Evolutionary conservation across 441 rosid species (phyloP).

Genomic region (Gossypium davidsonii): DNA sequence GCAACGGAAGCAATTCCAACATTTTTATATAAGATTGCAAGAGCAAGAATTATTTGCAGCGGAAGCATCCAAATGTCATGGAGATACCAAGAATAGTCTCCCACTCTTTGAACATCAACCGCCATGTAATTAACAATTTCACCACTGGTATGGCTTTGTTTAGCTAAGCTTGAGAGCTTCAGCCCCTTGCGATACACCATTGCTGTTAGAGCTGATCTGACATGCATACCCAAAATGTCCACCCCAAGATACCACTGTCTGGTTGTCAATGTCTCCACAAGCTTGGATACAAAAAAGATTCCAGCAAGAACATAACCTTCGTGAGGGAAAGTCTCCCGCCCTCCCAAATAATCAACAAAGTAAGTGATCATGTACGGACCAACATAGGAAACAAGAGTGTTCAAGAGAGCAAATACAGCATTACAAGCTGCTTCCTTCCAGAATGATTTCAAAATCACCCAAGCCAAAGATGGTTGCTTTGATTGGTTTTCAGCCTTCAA

Average conservation of each 20-base stretch:
- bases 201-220: constrained; percentile 96
- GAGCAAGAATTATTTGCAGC: constrained; percentile 89
- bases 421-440: constrained; percentile 97
- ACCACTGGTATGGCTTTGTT: constrained; percentile 88
- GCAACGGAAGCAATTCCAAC: constrained; percentile 94
- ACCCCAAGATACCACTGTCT: constrained; percentile 99
- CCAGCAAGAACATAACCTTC: constrained; percentile 97
- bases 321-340: constrained; percentile 71
- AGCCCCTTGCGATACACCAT: constrained; percentile 92
- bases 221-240: constrained; percentile 98
- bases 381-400: constrained; percentile 87
- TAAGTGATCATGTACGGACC: constrained; percentile 96
- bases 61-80: constrained; percentile 99
- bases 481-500: constrained; percentile 60
- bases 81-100: constrained; percentile 97
- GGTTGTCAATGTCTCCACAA: constrained; percentile 81
- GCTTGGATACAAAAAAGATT: constrained; percentile 83
- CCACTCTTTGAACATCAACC: constrained; percentile 94
- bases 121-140: constrained; percentile 99
- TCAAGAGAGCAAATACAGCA: constrained; percentile 86
- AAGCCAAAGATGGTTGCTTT: constrained; percentile 74
- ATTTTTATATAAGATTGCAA: constrained; percentile 82
- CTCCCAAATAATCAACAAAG: constrained; percentile 93
- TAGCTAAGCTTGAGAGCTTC: constrained; percentile 77
- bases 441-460: constrained; percentile 81